Conservation (phyloP, 306 rosid species). For the Malus sieversii region DNA sequence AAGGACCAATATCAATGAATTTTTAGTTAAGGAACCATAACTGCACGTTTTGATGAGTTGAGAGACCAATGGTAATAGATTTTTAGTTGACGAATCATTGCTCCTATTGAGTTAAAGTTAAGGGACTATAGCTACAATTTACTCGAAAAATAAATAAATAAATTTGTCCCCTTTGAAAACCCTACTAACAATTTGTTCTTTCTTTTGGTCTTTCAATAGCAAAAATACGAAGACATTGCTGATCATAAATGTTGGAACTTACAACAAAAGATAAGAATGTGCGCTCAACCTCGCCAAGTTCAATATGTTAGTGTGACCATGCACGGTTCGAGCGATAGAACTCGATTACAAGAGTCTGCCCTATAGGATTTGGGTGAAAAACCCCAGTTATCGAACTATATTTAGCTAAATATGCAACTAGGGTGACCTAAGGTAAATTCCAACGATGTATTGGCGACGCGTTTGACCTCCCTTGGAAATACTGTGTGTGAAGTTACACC, state of each 20-base stretch:
- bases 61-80: no score
- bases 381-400: not conserved
- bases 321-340: not conserved
- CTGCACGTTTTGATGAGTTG: no score
- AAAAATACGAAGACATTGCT: not conserved
- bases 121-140: accelerated
- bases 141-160: no score
- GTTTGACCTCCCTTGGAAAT: not conserved
- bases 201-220: not conserved
- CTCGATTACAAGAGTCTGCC: no score
- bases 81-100: no score
- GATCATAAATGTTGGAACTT: not conserved
- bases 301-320: not conserved
- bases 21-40: no score
- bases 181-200: not conserved
- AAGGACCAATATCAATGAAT: no score
- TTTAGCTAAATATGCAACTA: not conserved
- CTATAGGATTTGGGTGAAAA: no score
- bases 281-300: not conserved
- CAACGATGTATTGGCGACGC: not conserved
- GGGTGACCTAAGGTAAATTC: not conserved
- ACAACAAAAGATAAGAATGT: not conserved
- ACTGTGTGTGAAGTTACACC: constrained; percentile 26
- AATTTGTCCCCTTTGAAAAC: not conserved
- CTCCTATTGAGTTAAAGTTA: no score